Evolutionary conservation across 2,329 filamentous ascomycete genomes (phyloP), one percentile per base, ranked within the genome.

Genomic region (Stemphylium lycopersici): DNA sequence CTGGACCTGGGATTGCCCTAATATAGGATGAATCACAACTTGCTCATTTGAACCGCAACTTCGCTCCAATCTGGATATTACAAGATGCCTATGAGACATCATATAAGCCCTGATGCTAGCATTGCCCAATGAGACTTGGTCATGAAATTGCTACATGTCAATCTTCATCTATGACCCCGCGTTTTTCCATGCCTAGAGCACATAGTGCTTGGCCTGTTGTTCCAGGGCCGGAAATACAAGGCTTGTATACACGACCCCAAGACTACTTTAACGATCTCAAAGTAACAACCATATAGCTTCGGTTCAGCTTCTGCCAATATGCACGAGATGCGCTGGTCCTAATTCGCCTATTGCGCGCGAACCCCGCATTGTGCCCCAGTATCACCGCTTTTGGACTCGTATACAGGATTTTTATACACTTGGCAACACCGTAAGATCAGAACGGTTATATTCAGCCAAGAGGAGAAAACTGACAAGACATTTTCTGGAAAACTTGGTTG

Each of bases 201-300:
- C 39, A 58, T 43, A n/a, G 22, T 24, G n/a, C 15, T 22, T 42
- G 48, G 52, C 47, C 7, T 44, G 46, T 11, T 44, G 48, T 43
- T 32, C 45, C 38, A 15, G 31, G 31, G 36, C 40, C 26, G 16
- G 39, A 33, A 44, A 47, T 24, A 52, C 50, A 55, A 61, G 57
- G 57, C 31, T 31, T 40, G 49, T 29, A 43, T 55, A 47, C 20
- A 40, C 29, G 36, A 37, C 26, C 41, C 57, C 56, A 65, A 62
- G 61, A 50, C 31, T 22, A 61, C 58, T 59, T 64, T 63, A 61
- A 62, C 33, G 53, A 54, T 24, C 48, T 56, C 62, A 65, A 61
- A 42, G 48, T 43, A 39, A 20, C 46, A 41, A 48, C 38, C 51
- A 52, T 6, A 56, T 61, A 58, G 60, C 63, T 62, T 62, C 37